Conservation (phyloP, 495 filamentous ascomycete species). For the Hypoxylon trugodes region DNA sequence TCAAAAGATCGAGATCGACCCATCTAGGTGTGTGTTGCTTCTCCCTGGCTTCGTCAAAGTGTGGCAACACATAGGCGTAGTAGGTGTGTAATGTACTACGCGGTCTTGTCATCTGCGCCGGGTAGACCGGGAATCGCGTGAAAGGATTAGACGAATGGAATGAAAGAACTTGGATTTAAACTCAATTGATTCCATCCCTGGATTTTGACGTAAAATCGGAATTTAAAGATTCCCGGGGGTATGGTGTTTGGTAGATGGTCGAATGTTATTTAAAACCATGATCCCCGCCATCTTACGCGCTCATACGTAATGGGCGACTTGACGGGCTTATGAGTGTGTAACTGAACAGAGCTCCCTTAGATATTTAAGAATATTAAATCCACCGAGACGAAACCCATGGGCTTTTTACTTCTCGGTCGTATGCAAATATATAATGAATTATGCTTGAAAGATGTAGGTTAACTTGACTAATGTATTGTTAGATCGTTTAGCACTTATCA, state of each 20-base stretch:
- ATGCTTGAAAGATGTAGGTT: too few species aligned
- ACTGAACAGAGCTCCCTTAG: too few species aligned
- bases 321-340: not conserved
- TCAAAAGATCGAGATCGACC: conserved; percentile 28
- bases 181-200: too few species aligned
- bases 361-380: too few species aligned
- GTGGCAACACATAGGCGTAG: not conserved
- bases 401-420: too few species aligned
- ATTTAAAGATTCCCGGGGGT: too few species aligned
- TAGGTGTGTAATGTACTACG: not conserved
- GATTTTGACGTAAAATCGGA: too few species aligned
- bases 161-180: too few species aligned
- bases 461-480: not conserved
- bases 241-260: conserved; percentile 1
- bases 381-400: too few species aligned
- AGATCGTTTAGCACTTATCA: not conserved
- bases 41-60: not conserved
- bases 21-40: conserved; percentile 10
- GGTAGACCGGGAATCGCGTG: too few species aligned
- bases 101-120: not conserved
- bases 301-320: conserved; percentile 12
- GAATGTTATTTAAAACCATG: not conserved
- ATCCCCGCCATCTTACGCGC: not conserved
- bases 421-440: too few species aligned
- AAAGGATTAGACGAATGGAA: too few species aligned